Percentiles rank a stretch among this genome's conserved stretches.
These are phyloP conservation scores for Boletus huronensis DNA, from an alignment of 768 basidiomycete genomes.

Conservation along the genomic window DNA sequence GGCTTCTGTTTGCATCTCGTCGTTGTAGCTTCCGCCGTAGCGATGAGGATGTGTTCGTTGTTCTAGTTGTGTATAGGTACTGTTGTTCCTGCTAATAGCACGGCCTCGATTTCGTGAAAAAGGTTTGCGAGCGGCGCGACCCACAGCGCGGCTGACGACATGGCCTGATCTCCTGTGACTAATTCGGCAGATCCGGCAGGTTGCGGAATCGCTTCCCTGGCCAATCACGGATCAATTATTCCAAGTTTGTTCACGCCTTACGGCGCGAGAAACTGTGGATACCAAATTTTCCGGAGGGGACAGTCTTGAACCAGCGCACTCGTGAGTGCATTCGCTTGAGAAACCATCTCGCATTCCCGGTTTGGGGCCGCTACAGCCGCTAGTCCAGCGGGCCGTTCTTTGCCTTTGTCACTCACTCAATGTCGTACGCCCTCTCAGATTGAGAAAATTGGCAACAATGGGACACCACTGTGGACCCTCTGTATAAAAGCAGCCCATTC, in stretches of 20 bases:
- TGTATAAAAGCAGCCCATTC: slow-evolving; percentile 11
- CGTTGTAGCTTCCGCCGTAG: not conserved
- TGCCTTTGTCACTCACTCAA: not conserved
- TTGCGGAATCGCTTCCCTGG: slow-evolving; percentile 95
- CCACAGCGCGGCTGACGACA: slow-evolving; percentile 81
- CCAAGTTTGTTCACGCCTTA: slow-evolving; percentile 66
- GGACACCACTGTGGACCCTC: not conserved
- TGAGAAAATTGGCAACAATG: too few relatives aligned
- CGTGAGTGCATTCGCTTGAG: slow-evolving; percentile 51
- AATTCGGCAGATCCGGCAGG: slow-evolving; percentile 84
- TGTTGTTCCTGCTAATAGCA: slow-evolving; percentile 27
- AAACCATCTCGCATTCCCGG: slow-evolving; percentile 75
- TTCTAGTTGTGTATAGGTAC: slow-evolving; percentile 25
- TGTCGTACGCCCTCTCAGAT: too few relatives aligned
- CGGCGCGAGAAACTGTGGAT: slow-evolving; percentile 60
- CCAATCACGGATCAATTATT: slow-evolving; percentile 82
- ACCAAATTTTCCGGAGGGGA: slow-evolving; percentile 96
- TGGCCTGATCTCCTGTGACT: slow-evolving; percentile 89
- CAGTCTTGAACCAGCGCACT: slow-evolving; percentile 93
- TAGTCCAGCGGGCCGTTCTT: slow-evolving; percentile 43
- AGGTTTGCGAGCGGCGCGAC: slow-evolving; percentile 78
- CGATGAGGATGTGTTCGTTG: slow-evolving; percentile 7
- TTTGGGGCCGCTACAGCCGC: slow-evolving; percentile 80
- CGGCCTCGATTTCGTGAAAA: slow-evolving; percentile 22
- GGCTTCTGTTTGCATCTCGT: slow-evolving; percentile 2